Conservation (phyloP, 1,139 yeast genomes). For the Zhuliangozyma blackwelliae region DNA sequence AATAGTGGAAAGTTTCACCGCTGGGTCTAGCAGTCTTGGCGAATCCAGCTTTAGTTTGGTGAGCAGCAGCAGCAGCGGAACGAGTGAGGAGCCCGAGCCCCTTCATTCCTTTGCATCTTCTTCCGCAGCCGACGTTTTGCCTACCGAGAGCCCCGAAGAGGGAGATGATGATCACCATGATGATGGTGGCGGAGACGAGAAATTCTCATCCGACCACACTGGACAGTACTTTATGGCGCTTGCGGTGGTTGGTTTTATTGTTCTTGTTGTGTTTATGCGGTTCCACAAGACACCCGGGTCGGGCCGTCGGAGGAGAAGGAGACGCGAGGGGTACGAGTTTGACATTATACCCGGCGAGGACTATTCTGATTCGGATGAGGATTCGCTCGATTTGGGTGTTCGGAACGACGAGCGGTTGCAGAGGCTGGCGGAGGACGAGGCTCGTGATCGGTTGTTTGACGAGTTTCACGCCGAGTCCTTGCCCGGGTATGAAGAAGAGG, state of each 20-base stretch:
- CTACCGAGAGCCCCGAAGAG: constrained; percentile 5
- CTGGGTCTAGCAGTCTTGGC: no score
- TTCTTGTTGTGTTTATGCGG: constrained; percentile 49
- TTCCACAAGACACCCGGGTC: constrained; percentile 48
- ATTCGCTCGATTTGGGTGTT: constrained; percentile 25
- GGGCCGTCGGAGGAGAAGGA: constrained; percentile 52
- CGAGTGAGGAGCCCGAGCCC: no score
- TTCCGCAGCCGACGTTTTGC: constrained; percentile 4
- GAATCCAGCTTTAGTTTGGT: no score
- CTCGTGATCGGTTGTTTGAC: constrained; percentile 38
- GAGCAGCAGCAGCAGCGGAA: no score
- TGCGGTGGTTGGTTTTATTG: constrained; percentile 55
- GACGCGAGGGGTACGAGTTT: constrained; percentile 73
- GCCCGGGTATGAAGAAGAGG: constrained; percentile 32
- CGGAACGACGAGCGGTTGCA: constrained; percentile 15
- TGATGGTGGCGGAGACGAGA: constrained; percentile 31
- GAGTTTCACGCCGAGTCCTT: constrained; percentile 35
- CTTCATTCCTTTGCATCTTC: constrained; percentile 3
- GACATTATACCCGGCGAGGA: constrained; percentile 75
- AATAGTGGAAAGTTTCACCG: no score
- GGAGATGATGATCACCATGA: constrained; percentile 11
- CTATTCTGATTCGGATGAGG: constrained; percentile 33
- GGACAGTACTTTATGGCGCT: constrained; percentile 60
- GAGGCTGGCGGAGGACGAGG: constrained; percentile 22
- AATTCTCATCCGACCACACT: constrained; percentile 33